Conservation (phyloP, 306 rosid species). For the Nissolia schottii region DNA sequence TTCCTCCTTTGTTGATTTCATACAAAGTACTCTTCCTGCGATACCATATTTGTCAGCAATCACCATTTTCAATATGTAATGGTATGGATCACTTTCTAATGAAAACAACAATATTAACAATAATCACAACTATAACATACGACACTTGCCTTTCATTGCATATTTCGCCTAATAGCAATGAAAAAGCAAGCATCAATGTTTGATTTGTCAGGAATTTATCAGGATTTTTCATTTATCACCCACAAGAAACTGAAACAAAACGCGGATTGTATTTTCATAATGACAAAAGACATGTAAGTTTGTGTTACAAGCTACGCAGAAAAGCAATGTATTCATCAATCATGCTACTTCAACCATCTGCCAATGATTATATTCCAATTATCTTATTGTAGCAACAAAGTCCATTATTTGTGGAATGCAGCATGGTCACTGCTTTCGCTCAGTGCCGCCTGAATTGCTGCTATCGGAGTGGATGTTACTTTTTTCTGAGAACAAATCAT, state of each 20-base stretch:
- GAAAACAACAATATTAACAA: neutral
- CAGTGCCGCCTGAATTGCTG: conserved; percentile 45
- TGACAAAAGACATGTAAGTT: neutral
- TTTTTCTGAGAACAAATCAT: conserved; percentile 32
- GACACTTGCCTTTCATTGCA: neutral
- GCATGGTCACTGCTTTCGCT: conserved; percentile 28
- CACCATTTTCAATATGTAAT: too few relatives aligned
- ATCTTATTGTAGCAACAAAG: neutral
- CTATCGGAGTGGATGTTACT: conserved; percentile 42
- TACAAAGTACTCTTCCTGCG: neutral
- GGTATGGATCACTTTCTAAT: neutral
- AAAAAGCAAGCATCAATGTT: conserved; percentile 1
- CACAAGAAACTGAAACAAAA: neutral
- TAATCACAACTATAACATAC: neutral
- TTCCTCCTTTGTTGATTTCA: neutral
- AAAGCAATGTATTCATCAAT: conserved; percentile 20
- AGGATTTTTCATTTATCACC: neutral
- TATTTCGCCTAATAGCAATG: neutral
- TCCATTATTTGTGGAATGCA: conserved; percentile 24
- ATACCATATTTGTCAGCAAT: too few relatives aligned
- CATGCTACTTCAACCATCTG: conserved; percentile 7
- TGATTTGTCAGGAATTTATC: neutral
- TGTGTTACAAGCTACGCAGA: conserved; percentile 7
- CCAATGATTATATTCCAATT: neutral
- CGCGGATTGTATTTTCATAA: neutral